Evolutionary conservation across 805 yeast species (phyloP), one percentile per base, ranked within the genome.

Genomic region (Blastobotrys peoriensis): DNA sequence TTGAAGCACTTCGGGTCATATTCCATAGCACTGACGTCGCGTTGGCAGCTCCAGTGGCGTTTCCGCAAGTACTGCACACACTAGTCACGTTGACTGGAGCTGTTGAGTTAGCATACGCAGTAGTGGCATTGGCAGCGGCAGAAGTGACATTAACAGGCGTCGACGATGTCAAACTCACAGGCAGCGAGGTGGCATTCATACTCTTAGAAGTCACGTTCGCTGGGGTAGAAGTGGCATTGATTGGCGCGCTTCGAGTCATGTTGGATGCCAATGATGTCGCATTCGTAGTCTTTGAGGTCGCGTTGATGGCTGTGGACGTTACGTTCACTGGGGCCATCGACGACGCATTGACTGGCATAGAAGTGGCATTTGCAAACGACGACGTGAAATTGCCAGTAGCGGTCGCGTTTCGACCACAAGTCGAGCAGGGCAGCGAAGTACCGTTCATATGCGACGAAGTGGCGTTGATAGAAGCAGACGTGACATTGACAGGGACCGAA

Each of bases 231-330:
- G 30, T n/a, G n/a, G n/a, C n/a, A n/a, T n/a, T n/a, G n/a, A n/a
- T n/a, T n/a, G n/a, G n/a, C n/a, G n/a, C n/a, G n/a, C n/a, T n/a
- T n/a, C n/a, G n/a, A n/a, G n/a, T n/a, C n/a, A n/a, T n/a, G n/a
- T n/a, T n/a, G n/a, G n/a, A n/a, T n/a, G n/a, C n/a, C n/a, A n/a
- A n/a, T n/a, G n/a, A n/a, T n/a, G n/a, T n/a, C n/a, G n/a, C n/a
- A n/a, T n/a, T n/a, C n/a, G 42, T 28, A 30, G 45, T 33, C 25
- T 16, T 25, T 18, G 33, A 23, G 21, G 30, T 25, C 30, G n/a
- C n/a, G n/a, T n/a, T n/a, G n/a, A n/a, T n/a, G n/a, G n/a, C n/a
- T n/a, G n/a, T n/a, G n/a, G n/a, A n/a, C n/a, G n/a, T n/a, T n/a
- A n/a, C n/a, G n/a, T n/a, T n/a, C n/a, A n/a, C n/a, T n/a, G n/a